phyloP scores from a whole-genome alignment of 1,284 basidiomycete species.

The Irpex lacteus region DNA sequence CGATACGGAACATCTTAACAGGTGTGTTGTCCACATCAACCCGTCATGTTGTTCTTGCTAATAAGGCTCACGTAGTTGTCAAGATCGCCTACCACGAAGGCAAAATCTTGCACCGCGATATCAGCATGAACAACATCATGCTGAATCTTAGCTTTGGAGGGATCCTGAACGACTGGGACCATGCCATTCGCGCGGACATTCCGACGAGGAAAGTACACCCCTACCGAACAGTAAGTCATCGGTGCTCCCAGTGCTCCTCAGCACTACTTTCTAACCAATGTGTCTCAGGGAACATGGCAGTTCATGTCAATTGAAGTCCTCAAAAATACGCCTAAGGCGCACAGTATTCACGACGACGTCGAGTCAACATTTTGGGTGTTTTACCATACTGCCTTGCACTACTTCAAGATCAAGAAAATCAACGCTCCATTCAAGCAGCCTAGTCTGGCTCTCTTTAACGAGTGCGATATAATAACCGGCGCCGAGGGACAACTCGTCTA shows the following conservation, averaged over 20 bases:
- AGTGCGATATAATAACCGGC: background rate
- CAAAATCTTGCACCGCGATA: slow-evolving; percentile 16
- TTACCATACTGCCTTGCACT: background rate
- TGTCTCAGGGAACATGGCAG: background rate
- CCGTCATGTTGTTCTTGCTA: too few relatives aligned
- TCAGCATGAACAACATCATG: slow-evolving; percentile 16
- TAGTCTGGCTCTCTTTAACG: background rate
- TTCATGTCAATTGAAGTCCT: background rate
- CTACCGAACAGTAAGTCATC: background rate
- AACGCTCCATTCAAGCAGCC: background rate
- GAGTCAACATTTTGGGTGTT: slow-evolving; percentile 1
- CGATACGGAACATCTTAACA: slow-evolving; percentile 2
- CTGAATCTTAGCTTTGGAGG: slow-evolving; percentile 7
- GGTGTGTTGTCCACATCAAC: too few relatives aligned
- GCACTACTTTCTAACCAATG: background rate
- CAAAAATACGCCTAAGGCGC: background rate
- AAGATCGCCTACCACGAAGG: background rate
- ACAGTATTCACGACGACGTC: slow-evolving; percentile 1
- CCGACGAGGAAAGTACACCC: background rate
- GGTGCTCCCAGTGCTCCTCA: background rate
- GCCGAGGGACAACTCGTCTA: background rate
- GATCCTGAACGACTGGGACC: slow-evolving; percentile 17
- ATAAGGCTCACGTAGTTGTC: background rate
- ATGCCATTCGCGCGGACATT: background rate
- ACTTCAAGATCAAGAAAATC: background rate